These are phyloP conservation scores for Tricholoma furcatifolium DNA, from an alignment of 768 basidiomycete species.

Conservation along the genomic window DNA sequence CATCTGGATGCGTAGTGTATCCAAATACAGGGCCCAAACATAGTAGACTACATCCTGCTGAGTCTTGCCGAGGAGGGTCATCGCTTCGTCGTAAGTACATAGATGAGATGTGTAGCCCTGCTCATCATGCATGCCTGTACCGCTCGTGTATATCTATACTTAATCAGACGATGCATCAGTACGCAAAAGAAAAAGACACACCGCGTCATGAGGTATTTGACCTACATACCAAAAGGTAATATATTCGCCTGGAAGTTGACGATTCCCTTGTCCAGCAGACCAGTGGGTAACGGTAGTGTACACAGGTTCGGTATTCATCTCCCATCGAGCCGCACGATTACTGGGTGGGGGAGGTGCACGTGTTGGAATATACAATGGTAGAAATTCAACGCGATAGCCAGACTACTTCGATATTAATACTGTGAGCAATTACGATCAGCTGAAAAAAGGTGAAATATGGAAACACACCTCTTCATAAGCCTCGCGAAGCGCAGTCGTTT, in stretches of 20 bases:
- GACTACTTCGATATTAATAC: conserved; percentile 8
- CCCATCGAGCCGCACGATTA: neutral
- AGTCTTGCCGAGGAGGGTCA: conserved; percentile 20
- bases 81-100: conserved; percentile 43
- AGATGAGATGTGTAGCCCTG: conserved; percentile 44
- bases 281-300: conserved; percentile 15
- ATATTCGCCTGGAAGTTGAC: conserved; percentile 16
- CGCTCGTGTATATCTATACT: conserved; percentile 39
- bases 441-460: too few species aligned
- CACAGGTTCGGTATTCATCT: conserved; percentile 15
- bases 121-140: conserved; percentile 62
- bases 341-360: conserved; percentile 17
- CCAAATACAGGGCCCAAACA: too few species aligned
- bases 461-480: conserved; percentile 43
- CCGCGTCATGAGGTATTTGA: conserved; percentile 37
- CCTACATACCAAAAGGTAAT: conserved; percentile 21
- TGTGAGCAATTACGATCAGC: too few species aligned
- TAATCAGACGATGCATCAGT: neutral
- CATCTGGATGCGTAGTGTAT: too few species aligned
- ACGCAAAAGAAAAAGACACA: conserved; percentile 26
- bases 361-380: conserved; percentile 14
- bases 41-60: too few species aligned
- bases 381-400: conserved; percentile 15
- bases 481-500: conserved; percentile 58
- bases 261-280: conserved; percentile 6